phyloP scores from a whole-genome alignment of 2,329 filamentous ascomycete genomes.

The Nemania bipapillata region DNA sequence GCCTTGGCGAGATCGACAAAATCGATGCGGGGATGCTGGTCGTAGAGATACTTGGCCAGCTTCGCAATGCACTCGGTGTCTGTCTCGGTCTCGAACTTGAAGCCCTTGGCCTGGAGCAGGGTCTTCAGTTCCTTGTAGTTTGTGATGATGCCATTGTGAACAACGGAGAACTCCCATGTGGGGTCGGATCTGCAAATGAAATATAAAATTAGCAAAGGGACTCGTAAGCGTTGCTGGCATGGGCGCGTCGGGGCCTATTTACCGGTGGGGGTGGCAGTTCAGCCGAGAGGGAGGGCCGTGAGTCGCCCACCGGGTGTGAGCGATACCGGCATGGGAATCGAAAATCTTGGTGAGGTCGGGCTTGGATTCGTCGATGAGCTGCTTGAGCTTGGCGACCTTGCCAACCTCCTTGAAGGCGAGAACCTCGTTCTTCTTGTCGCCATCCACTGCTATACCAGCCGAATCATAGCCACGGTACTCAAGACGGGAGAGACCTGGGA shows the following conservation, averaged over 20 bases:
- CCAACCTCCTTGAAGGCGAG: slow-evolving; percentile 98
- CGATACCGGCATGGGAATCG: slow-evolving; percentile 97
- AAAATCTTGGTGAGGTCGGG: slow-evolving; percentile 92
- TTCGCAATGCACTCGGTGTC: slow-evolving; percentile 99
- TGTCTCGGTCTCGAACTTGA: slow-evolving; percentile 98
- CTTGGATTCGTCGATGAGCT: slow-evolving; percentile 85
- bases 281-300: slow-evolving; percentile 91
- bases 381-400: slow-evolving; percentile 96
- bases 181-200: slow-evolving; percentile 78
- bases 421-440: slow-evolving; percentile 98
- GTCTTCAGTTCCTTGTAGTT: slow-evolving; percentile 99
- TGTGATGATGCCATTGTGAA: slow-evolving; percentile 99
- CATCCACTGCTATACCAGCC: slow-evolving; percentile 92
- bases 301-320: slow-evolving; percentile 98
- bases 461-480: slow-evolving; percentile 99
- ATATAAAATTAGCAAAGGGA: slow-evolving; percentile 41
- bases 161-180: slow-evolving; percentile 94
- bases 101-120: slow-evolving; percentile 91
- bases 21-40: slow-evolving; percentile 91
- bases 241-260: slow-evolving; percentile 57
- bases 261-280: slow-evolving; percentile 99
- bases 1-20: slow-evolving; percentile 98
- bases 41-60: slow-evolving; percentile 97
- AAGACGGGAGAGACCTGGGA: slow-evolving; percentile 84
- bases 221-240: slow-evolving; percentile 40